Evolutionary conservation across 306 rosid genomes (phyloP), one percentile per base, ranked within the genome.

Genomic region (Sesbania bispinosa): DNA sequence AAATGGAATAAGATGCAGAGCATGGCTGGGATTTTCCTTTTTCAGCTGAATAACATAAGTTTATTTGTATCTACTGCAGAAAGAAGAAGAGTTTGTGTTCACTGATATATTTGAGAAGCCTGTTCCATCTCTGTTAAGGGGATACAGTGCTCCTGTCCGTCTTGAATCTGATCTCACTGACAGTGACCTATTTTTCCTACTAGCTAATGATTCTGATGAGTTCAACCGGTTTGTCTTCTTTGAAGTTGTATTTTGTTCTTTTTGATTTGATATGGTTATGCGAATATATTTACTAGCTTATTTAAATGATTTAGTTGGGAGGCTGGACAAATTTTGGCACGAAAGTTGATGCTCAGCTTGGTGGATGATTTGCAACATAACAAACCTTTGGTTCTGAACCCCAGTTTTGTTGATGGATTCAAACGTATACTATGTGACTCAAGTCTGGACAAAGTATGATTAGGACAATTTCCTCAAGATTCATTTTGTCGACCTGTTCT

Each of bases 101-200:
- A 75, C 88, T 30, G 84, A 91, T 72, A 58, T 95, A 67, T 71
- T 80, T 41, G 99, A 88, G 85, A 85, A 80, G 77, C 99, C 99
- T 41, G 91, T 95, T 82, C 96, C 97, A 38, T 95, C 99, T 71
- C 65, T 95, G 67, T 79, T 89, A 57, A 81, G 99, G 43, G 96
- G 96, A 20, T 95, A 91, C 60, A 95, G 99, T 85, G 91, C 97
- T 76, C 99, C 99, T 61, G 46, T 95, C 61, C 99, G 99, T 46
- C 82, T 95, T 47, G 96, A 91, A 75, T 83, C 97, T 7, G 96
- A 95, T 85, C 91, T 95, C 77, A 59, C 83, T 3, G 90, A 95
- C 9, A 74, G 67, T 2, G 96, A 91, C 77, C 86, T 91, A 54
- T 95, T 78, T 86, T 91, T 95, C 87, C 92, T 95, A 35, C 89